Conservation (phyloP, 257 asterid genomes). For the Solanum peruvianum region DNA sequence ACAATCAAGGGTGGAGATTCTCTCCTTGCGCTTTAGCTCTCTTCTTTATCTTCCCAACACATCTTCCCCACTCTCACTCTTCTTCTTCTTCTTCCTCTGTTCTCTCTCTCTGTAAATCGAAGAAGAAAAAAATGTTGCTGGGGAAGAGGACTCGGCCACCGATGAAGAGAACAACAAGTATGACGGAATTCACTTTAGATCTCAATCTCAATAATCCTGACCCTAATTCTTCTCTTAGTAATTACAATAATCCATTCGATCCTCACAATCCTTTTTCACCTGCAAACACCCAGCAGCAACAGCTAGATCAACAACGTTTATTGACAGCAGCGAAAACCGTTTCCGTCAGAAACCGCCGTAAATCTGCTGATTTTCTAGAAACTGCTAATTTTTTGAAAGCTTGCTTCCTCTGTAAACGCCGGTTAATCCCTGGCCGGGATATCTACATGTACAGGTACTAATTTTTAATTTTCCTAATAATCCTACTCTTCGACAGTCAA, state of each 20-base stretch:
- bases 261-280: background rate
- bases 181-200: conserved; percentile 2
- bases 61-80: background rate
- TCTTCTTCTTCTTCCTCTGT: background rate
- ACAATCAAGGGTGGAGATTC: conserved; percentile 2
- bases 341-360: background rate
- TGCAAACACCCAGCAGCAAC: background rate
- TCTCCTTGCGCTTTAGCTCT: background rate
- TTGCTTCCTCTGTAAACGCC: conserved; percentile 5
- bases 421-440: conserved; percentile 1
- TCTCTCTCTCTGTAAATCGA: background rate
- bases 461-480: background rate
- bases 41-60: background rate
- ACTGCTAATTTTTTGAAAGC: conserved; percentile 3
- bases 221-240: background rate
- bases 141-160: conserved; percentile 6
- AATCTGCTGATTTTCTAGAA: background rate
- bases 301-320: background rate
- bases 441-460: conserved; percentile 9
- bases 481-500: background rate
- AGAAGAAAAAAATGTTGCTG: background rate
- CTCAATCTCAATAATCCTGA: background rate
- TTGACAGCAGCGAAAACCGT: background rate
- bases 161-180: conserved; percentile 5
- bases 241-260: background rate